Evolutionary conservation across 2,329 filamentous ascomycete genomes (phyloP), one percentile per base, ranked within the genome.

Genomic region (Monilinia fructicola): DNA sequence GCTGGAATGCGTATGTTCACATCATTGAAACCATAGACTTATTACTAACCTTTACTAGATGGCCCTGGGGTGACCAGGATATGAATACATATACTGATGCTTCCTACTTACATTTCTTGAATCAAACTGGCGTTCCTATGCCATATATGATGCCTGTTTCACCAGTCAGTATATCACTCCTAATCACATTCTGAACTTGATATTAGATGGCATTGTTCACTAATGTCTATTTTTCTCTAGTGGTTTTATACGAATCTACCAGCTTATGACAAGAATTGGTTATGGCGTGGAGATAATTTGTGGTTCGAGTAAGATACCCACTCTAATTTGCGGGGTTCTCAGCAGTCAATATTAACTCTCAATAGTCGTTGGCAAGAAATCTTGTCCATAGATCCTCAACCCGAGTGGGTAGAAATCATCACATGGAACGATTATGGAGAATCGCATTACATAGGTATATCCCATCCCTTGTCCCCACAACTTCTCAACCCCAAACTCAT

Each of bases 161-260:
- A 28, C 54, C 38, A 21, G 44, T 21, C 21, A 46, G 16, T 21
- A 46, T 21, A 46, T 46, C 44, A 46, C 18, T 46, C 23, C 18
- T 14, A 42, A 35, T 10, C 6, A 18, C 16, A 21, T 35, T 35
- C 31, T 35, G 31, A 35, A 35, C 31, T 35, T 7, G 31, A 35
- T 35, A 35, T 35, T 35, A 35, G 31, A 35, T 35, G 31, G 31
- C 3, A 35, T 35, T 35, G 3, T 5, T 35, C 5, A 35, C 38
- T n/a, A n/a, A 56, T 44, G 14, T 44, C 7, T 35, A 35, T 35
- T 35, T 31, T 35, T 35, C 31, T 35, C 3, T 18, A 28, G 10
- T 63, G 60, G 23, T 63, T 54, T 14, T 63, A 40, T 4, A 63
- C 60, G n/a, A 63, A 63, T 16, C 23, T 54, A 3, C 60, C 60